Base-by-base conservation (phyloP, 2,329 filamentous ascomycete species). In the Claviceps capensis region DNA sequence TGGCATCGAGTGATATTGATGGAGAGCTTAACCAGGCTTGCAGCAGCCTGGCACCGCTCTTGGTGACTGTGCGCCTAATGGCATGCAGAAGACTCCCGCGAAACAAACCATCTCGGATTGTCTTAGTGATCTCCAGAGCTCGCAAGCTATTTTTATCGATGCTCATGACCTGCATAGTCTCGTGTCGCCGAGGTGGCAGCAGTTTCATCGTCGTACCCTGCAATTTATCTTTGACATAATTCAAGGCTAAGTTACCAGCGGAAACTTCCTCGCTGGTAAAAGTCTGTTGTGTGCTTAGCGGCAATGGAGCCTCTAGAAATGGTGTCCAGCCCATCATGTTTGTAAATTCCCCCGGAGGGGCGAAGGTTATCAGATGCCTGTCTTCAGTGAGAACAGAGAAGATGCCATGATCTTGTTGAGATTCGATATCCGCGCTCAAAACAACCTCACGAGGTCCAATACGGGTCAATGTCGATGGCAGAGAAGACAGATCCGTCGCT, bases 71-170 rank as follows among this genome's bases (percentile, higher is more conserved):
- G 50, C 85, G 80, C 54, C 90, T 81, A 50, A 97, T 78, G n/a
- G 88, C 86, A 68, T 97, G 89, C 40, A 98, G 71, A 44, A 98
- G 71, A 62, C 90, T 96, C 5, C 93, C 93, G 57, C 85, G 82
- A 41, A 85, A 85, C 19, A 77, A 68, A 2, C 86, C 83, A 60
- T 97, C 91, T 48, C 85, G 79, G 49, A 95, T 81, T 0, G 93
- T 97, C 63, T 83, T 82, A 57, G 88, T 82, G 57, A 98, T 87
- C 66, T 98, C 93, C 4, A 98, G 75, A 1, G 90, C 88, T 54
- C 87, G 79, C 69, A 98, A 77, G 58, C 86, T 96, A 62, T 90
- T 95, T 63, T 85, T 90, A 69, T 98, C 93, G 58, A 98, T 94
- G 49, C 72, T 78, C 87, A 98, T 93, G 56, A 85, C 82, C 55